phyloP scores from a whole-genome alignment of 805 yeast species.

The Ogataea methylovora region DNA sequence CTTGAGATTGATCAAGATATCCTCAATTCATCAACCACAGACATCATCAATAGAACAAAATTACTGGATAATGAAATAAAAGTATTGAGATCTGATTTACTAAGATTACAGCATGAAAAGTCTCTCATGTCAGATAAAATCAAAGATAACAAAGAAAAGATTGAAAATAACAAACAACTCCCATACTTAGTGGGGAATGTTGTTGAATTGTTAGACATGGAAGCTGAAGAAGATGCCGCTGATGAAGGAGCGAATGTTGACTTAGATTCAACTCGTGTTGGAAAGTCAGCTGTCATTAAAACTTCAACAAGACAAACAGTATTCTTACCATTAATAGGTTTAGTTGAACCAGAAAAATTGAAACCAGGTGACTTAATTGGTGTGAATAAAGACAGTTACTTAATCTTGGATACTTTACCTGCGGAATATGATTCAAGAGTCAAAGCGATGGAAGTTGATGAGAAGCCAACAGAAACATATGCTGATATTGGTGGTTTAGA shows the following conservation, averaged over 20 bases:
- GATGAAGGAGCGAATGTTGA: conserved; percentile 96
- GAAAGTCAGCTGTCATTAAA: conserved; percentile 97
- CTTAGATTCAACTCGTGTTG: conserved; percentile 81
- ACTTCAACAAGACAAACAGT: conserved; percentile 98
- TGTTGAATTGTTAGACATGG: conserved; percentile 86
- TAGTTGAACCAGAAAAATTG: conserved; percentile 84
- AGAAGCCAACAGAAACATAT: conserved; percentile 95
- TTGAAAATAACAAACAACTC: conserved; percentile 88
- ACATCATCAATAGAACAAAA: conserved; percentile 77
- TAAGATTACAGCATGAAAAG: conserved; percentile 86
- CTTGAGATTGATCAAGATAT: conserved; percentile 78
- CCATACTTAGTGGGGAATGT: conserved; percentile 97
- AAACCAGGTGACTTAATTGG: conserved; percentile 98
- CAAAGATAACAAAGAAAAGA: conserved; percentile 93
- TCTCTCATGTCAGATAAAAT: conserved; percentile 88
- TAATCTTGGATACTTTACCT: conserved; percentile 89
- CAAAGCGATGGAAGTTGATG: conserved; percentile 98
- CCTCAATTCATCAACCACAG: conserved; percentile 67
- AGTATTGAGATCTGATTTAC: conserved; percentile 87
- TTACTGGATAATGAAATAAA: conserved; percentile 91
- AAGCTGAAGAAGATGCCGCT: conserved; percentile 71
- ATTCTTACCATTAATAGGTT: conserved; percentile 89
- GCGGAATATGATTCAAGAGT: conserved; percentile 97
- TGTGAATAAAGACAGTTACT: conserved; percentile 92
- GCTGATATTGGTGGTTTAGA: conserved; percentile 97